Percentiles rank a stretch among this genome's conserved stretches.
These are phyloP conservation scores for Hermanozyma aechmeae DNA, from an alignment of 805 yeast species.

Conservation along the genomic window DNA sequence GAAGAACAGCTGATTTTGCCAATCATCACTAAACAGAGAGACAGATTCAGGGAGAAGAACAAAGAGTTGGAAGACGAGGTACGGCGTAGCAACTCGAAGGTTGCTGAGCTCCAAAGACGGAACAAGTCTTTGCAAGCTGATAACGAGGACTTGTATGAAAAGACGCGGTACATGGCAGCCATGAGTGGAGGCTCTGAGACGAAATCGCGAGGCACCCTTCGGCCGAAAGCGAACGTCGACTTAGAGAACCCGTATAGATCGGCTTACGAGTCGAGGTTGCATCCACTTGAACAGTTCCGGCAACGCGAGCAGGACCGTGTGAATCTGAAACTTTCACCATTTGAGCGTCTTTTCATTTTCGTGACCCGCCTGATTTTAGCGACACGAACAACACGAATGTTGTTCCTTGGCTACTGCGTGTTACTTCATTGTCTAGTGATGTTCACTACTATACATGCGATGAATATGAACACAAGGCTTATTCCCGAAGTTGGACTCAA, in stretches of 20 bases:
- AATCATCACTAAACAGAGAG: constrained; percentile 90
- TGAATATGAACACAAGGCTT: constrained; percentile 35
- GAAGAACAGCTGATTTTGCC: constrained; percentile 56
- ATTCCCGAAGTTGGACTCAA: constrained; percentile 39
- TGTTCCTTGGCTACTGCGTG: constrained; percentile 64
- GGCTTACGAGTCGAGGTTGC: constrained; percentile 66
- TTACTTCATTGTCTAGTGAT: constrained; percentile 70
- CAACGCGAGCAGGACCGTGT: constrained; percentile 70
- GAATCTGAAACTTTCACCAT: constrained; percentile 58
- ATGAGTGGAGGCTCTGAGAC: constrained; percentile 21
- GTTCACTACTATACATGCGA: constrained; percentile 48
- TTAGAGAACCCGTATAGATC: constrained; percentile 52
- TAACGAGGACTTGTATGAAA: constrained; percentile 72
- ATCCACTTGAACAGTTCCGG: constrained; percentile 79
- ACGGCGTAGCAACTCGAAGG: constrained; percentile 43
- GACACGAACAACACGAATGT: constrained; percentile 59
- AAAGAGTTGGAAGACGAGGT: constrained; percentile 78
- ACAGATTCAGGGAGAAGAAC: constrained; percentile 77
- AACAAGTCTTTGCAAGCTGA: constrained; percentile 57
- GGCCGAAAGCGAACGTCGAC: constrained; percentile 31
- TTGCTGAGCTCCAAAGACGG: constrained; percentile 57
- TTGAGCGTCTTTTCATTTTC: constrained; percentile 69
- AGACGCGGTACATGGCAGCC: constrained; percentile 57
- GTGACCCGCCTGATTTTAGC: constrained; percentile 70
- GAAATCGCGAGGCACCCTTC: constrained; percentile 9